Conservation (phyloP, 2,329 filamentous ascomycete genomes). For the Trematosphaeria pertusa region DNA sequence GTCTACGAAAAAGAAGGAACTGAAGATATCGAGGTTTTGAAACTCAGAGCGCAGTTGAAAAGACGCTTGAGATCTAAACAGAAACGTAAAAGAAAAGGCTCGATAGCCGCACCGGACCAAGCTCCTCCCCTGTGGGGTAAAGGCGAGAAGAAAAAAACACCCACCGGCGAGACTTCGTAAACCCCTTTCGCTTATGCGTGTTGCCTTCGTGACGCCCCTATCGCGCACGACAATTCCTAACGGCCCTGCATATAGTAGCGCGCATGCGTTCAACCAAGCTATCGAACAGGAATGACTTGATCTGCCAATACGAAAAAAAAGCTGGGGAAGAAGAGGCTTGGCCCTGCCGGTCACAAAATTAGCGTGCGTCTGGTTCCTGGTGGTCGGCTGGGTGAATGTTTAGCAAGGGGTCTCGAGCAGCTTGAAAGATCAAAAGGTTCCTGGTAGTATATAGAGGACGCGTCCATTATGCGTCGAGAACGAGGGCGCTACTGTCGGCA, state of each 20-base stretch:
- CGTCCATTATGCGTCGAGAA: too few species aligned
- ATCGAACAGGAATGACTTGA: background rate
- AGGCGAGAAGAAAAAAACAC: too few species aligned
- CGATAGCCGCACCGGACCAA: background rate
- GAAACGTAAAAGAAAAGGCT: slow-evolving; percentile 18
- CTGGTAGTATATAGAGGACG: too few species aligned
- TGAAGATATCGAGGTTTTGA: too few species aligned
- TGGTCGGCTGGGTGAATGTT: background rate
- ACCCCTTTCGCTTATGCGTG: slow-evolving; percentile 8
- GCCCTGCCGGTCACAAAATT: background rate
- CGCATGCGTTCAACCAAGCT: background rate
- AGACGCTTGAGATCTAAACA: too few species aligned
- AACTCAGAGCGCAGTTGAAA: too few species aligned
- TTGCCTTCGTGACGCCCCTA: slow-evolving; percentile 2
- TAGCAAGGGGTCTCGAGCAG: background rate
- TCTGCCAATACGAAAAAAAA: background rate
- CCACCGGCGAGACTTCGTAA: slow-evolving; percentile 11
- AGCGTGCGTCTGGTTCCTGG: background rate
- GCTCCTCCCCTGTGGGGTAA: background rate
- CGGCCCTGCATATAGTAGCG: background rate
- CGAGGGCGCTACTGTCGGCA: too few species aligned
- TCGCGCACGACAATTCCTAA: slow-evolving; percentile 7
- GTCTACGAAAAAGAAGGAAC: too few species aligned
- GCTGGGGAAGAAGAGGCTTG: background rate
- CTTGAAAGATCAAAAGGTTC: slow-evolving; percentile 12